Percentiles rank a stretch among this genome's conserved stretches.
Conservation (phyloP, 495 filamentous ascomycete genomes). For the Neurospora pannonica region DNA sequence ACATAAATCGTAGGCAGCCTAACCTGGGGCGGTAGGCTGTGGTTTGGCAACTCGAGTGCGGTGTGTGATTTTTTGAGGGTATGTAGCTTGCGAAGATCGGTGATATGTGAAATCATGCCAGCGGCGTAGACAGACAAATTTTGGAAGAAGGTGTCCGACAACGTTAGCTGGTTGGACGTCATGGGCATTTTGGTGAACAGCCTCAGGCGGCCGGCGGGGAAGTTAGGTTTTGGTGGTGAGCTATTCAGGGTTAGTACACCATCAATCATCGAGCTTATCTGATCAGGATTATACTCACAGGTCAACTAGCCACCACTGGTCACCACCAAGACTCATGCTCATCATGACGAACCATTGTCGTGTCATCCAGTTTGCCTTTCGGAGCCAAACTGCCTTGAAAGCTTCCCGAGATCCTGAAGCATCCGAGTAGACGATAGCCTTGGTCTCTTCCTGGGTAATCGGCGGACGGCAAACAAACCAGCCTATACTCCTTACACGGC, state of each 20-base stretch:
- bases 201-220: slow-evolving; percentile 14
- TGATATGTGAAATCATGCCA: slow-evolving; percentile 34
- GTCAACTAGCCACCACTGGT: slow-evolving; percentile 68
- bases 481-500: slow-evolving; percentile 48
- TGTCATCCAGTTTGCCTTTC: slow-evolving; percentile 48
- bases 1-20: slow-evolving; percentile 36
- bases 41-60: slow-evolving; percentile 13
- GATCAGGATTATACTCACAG: slow-evolving; percentile 31
- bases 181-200: slow-evolving; percentile 29
- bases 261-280: background rate
- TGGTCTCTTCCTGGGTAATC: slow-evolving; percentile 48
- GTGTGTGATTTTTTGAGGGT: slow-evolving; percentile 20
- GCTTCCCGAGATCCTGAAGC: slow-evolving; percentile 30
- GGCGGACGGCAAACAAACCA: slow-evolving; percentile 49
- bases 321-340: slow-evolving; percentile 60
- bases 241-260: slow-evolving; percentile 12
- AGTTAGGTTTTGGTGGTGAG: slow-evolving; percentile 6
- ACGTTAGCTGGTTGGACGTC: slow-evolving; percentile 18
- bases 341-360: slow-evolving; percentile 57
- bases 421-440: slow-evolving; percentile 44
- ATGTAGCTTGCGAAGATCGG: slow-evolving; percentile 36
- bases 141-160: slow-evolving; percentile 30
- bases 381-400: slow-evolving; percentile 54
- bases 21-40: slow-evolving; percentile 22
- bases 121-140: slow-evolving; percentile 29